These are phyloP conservation scores for Sporothrix protearum DNA, from an alignment of 2,329 filamentous ascomycete species.

Conservation along the genomic window DNA sequence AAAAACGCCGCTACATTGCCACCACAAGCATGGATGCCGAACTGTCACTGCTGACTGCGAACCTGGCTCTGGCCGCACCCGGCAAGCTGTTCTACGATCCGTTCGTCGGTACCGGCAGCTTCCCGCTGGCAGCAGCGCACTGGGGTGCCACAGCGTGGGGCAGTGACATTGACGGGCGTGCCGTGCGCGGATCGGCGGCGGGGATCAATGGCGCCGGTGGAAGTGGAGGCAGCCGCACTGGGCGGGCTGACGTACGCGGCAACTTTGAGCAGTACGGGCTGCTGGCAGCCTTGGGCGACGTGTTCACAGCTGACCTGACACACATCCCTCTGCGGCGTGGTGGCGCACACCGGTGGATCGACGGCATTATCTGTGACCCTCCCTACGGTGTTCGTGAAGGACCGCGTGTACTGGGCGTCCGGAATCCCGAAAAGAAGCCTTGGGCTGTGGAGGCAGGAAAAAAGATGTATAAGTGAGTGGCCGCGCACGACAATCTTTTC, in stretches of 20 bases:
- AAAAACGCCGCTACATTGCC: slow-evolving; percentile 89
- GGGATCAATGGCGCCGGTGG: slow-evolving; percentile 39
- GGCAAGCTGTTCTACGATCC: slow-evolving; percentile 91
- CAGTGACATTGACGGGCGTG: slow-evolving; percentile 89
- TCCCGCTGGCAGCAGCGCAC: slow-evolving; percentile 83
- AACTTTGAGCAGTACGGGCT: slow-evolving; percentile 87
- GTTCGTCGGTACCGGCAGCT: slow-evolving; percentile 92
- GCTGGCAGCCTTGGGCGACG: slow-evolving; percentile 63
- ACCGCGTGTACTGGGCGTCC: slow-evolving; percentile 76
- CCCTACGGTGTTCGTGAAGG: slow-evolving; percentile 95
- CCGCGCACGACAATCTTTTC: not conserved
- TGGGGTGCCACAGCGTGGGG: slow-evolving; percentile 82
- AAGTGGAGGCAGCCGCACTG: slow-evolving; percentile 25
- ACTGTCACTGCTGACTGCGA: slow-evolving; percentile 84
- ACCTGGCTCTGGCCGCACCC: slow-evolving; percentile 76
- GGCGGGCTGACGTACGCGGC: slow-evolving; percentile 49
- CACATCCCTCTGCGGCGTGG: slow-evolving; percentile 67
- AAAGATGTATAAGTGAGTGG: slow-evolving; percentile 61
- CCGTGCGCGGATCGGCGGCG: slow-evolving; percentile 68
- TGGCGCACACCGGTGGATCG: slow-evolving; percentile 54
- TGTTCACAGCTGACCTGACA: slow-evolving; percentile 82
- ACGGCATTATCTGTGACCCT: slow-evolving; percentile 92
- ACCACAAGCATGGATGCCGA: slow-evolving; percentile 98
- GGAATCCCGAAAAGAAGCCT: slow-evolving; percentile 59
- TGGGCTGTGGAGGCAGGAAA: slow-evolving; percentile 66